Base-by-base conservation (phyloP, 768 basidiomycete species). In the Mycena vitilis region DNA sequence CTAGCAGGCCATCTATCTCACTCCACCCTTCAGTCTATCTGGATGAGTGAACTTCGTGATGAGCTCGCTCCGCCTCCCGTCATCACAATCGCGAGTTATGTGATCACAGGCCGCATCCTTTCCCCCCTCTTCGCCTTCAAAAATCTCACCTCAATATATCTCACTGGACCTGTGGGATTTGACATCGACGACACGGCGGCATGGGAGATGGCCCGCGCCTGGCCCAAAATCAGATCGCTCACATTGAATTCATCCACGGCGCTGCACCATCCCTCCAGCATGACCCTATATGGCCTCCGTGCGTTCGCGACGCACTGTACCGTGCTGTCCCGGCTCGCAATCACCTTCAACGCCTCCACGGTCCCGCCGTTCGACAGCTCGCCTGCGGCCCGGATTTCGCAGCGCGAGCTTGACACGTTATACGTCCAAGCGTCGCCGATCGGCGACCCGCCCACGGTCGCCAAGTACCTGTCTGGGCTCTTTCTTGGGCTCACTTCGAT, bases 171-270 rank as follows among this genome's bases (percentile, higher is more conserved):
- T 5, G 13, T 36, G 18, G 61, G 52, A 20, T 53, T 62, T 25
- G 61, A 53, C 61, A 42, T 53, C 25, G 61, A 62, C 25, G 51
- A 62, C 23, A 10, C 53, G 45, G 42, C 16, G 16, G 57, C 57
- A 45, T 45, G 16, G 36, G 47, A 60, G 20, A 51, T 49, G 16
- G 34, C 49, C 34, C 36, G 47, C 37, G 59, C 59, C 10, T 60
- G 59, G 59, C 59, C 37, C 6, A 22, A 23, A 5, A 15, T 60
- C 11, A 36, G 10, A 23, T 20, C n/a, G 1, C 34, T 60, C 23
- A 20, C 15, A 4, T 30, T 47, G 16, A 9, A 48, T 18, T 8
- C 6, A 10, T n/a, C 20, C 36, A 36, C 9, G 12, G 44, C 18
- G 6, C 8, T 25, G 57, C 40, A 30, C 23, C 16, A 22, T 22